Evolutionary conservation across 768 basidiomycete species (phyloP), one percentile per base, ranked within the genome.

Genomic region (Guyanaporus albipodus): DNA sequence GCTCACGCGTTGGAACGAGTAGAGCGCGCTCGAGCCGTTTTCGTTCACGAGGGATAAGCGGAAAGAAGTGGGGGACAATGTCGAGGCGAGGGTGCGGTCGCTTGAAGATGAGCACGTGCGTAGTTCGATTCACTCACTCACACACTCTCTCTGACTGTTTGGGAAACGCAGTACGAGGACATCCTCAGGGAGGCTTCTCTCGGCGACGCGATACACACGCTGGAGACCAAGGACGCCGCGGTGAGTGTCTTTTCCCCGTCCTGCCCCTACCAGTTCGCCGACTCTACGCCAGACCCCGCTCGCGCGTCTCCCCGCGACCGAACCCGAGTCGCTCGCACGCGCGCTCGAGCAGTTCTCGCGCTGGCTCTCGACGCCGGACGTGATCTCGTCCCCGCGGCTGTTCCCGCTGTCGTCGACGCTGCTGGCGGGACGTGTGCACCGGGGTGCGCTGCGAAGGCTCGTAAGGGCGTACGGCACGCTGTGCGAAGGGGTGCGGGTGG

Each of bases 21-120:
- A 90, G 87, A 76, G 71, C 51, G 75, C 85, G 4, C 67, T 92
- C 10, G 79, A 84, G 42, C 69, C 81, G 0, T 87, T 83, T 53
- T 63, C 76, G 4, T 92, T 91, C 61, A 87, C 88, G 6, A 61
- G 54, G 4, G 73, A 73, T 29, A 85, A 91, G 58, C 77, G 75
- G 31, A 68, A 63, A 6, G 66, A 73, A 46, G 69, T 98, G 3
- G 77, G 83, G 51, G 67, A 63, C 4, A 64, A 82, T 7, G 73
- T 95, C 37, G 78, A 89, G 40, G 68, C 73, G 42, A 72, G 80
- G 46, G 82, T 91, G 1, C 67, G 73, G 34, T 64, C 67, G 7
- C 73, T 99, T 37, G 86, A 84, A 15, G 79, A 84, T 34, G 85
- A 93, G 59, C 95, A 99, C 64, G 94, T 93, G 59, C 49, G 87